These are phyloP conservation scores for Globisporangium uncinulatum DNA, from an alignment of 352 stramenopile genomes.

Conservation along the genomic window DNA sequence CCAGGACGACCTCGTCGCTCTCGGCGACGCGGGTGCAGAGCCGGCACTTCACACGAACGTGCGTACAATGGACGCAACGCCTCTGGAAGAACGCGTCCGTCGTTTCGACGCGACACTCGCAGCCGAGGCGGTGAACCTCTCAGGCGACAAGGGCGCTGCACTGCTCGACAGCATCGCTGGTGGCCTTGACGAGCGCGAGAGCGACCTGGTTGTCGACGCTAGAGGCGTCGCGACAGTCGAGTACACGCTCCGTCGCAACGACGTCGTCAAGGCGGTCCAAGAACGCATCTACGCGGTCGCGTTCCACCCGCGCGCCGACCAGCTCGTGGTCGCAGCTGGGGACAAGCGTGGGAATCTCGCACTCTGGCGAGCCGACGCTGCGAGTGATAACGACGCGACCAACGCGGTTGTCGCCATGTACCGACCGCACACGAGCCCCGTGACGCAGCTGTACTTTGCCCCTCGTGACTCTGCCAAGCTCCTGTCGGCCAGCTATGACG, in stretches of 20 bases:
- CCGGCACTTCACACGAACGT: not conserved
- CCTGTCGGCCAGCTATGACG: slow-evolving; percentile 68
- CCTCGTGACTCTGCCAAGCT: slow-evolving; percentile 43
- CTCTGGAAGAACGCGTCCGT: not conserved
- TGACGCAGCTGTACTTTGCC: slow-evolving; percentile 64
- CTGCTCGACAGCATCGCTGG: slow-evolving; percentile 37
- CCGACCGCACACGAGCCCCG: slow-evolving; percentile 51
- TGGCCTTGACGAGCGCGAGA: slow-evolving; percentile 25
- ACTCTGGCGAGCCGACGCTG: slow-evolving; percentile 48
- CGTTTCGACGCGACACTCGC: slow-evolving; percentile 21
- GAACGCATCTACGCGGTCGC: slow-evolving; percentile 75
- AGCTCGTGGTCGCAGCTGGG: slow-evolving; percentile 55
- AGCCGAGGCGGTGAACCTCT: slow-evolving; percentile 29
- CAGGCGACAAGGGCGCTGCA: slow-evolving; percentile 22
- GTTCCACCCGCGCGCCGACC: slow-evolving; percentile 61
- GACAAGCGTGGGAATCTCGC: slow-evolving; percentile 75
- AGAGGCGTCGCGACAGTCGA: slow-evolving; percentile 30
- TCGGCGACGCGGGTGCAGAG: slow-evolving; percentile 8
- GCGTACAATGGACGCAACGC: slow-evolving; percentile 1
- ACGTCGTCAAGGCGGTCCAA: slow-evolving; percentile 69
- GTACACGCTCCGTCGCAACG: slow-evolving; percentile 40
- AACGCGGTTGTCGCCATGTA: slow-evolving; percentile 46
- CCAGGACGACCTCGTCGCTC: slow-evolving; percentile 31
- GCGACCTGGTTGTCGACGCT: slow-evolving; percentile 34
- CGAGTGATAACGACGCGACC: slow-evolving; percentile 7